These are phyloP conservation scores for Xylaria sp. DNA, from an alignment of 2,329 filamentous ascomycete species.

Conservation along the genomic window DNA sequence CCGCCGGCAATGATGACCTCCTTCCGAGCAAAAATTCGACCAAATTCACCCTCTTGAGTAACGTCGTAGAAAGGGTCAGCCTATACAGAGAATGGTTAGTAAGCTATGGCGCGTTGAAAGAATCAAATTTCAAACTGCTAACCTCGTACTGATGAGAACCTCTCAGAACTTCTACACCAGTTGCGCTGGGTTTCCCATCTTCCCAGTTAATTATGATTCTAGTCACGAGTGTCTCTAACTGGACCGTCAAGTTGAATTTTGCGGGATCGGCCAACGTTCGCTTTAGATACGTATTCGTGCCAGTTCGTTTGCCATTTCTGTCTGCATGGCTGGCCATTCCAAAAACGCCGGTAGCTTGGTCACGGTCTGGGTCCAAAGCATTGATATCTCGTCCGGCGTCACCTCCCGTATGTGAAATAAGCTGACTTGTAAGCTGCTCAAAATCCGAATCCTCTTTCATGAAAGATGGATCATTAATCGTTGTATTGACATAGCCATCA, in stretches of 20 bases:
- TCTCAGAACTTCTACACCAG: slow-evolving; percentile 46
- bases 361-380: slow-evolving; percentile 42
- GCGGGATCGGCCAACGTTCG: slow-evolving; percentile 58
- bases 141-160: slow-evolving; percentile 50
- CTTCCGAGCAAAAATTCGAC: slow-evolving; percentile 47
- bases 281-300: slow-evolving; percentile 60
- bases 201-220: slow-evolving; percentile 44
- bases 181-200: slow-evolving; percentile 42
- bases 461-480: slow-evolving; percentile 46
- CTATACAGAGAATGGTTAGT: slow-evolving; percentile 17
- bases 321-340: slow-evolving; percentile 41
- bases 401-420: slow-evolving; percentile 44
- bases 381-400: slow-evolving; percentile 46
- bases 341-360: slow-evolving; percentile 41
- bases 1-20: slow-evolving; percentile 64
- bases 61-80: slow-evolving; percentile 50
- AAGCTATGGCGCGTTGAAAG: neutral
- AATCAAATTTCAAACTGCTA: neutral
- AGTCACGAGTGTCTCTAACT: slow-evolving; percentile 47
- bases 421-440: slow-evolving; percentile 41
- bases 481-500: slow-evolving; percentile 47
- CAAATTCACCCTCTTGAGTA: slow-evolving; percentile 44
- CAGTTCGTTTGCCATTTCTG: slow-evolving; percentile 50
- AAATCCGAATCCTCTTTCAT: slow-evolving; percentile 42
- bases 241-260: slow-evolving; percentile 56